A percentile compares a stretch with the other conserved stretches of the same genome.
These are phyloP conservation scores for Talaromyces sp. DNA, from an alignment of 2,329 filamentous ascomycete species.

Conservation along the genomic window DNA sequence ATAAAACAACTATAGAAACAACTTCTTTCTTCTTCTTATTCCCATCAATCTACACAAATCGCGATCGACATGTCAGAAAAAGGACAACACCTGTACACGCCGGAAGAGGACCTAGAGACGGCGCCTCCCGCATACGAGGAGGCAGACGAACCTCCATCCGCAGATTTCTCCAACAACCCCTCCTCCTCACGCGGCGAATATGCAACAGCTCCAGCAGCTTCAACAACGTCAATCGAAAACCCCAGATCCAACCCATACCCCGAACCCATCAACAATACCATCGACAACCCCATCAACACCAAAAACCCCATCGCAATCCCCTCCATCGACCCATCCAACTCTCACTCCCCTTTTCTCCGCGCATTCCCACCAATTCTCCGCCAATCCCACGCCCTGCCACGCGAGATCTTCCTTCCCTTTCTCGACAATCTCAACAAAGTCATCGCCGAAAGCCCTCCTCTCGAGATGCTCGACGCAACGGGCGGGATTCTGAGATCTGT, in stretches of 20 bases:
- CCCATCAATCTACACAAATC: background rate
- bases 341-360: slow-evolving; percentile 4
- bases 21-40: background rate
- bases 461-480: slow-evolving; percentile 21
- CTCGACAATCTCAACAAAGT: slow-evolving; percentile 22
- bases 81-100: background rate
- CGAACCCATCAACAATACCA: no score
- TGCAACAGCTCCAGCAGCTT: background rate
- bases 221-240: background rate
- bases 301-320: slow-evolving; percentile 4
- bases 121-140: background rate
- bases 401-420: slow-evolving; percentile 16
- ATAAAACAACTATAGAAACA: no score
- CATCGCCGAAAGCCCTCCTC: slow-evolving; percentile 19
- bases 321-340: background rate
- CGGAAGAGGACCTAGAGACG: background rate
- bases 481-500: slow-evolving; percentile 20
- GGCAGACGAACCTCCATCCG: background rate
- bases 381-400: slow-evolving; percentile 2
- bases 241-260: no score
- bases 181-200: background rate
- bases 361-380: slow-evolving; percentile 2
- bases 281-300: background rate
- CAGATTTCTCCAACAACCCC: no score
- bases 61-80: background rate